phyloP scores from a whole-genome alignment of 352 stramenopile species.

The Aphanomyces cochlioides region DNA sequence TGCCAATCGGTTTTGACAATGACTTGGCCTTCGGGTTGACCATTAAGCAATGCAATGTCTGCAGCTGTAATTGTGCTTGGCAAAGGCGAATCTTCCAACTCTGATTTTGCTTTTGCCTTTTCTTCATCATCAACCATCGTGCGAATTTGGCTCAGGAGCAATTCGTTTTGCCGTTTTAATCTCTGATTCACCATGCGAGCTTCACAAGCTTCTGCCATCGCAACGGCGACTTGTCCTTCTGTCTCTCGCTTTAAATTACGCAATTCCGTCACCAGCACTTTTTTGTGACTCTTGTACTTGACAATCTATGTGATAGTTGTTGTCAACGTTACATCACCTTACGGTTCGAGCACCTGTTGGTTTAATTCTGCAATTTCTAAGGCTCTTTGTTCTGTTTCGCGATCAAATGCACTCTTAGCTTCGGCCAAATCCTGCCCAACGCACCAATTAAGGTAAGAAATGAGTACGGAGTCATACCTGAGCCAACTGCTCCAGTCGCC shows the following conservation, averaged over 20 bases:
- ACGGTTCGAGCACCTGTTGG: constrained; percentile 42
- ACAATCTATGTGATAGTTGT: constrained; percentile 33
- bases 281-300: constrained; percentile 74
- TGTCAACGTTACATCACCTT: neutral
- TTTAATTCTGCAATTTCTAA: constrained; percentile 55
- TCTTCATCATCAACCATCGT: constrained; percentile 59
- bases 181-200: constrained; percentile 83
- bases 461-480: constrained; percentile 35
- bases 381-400: constrained; percentile 50
- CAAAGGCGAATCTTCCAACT: constrained; percentile 36
- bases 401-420: constrained; percentile 68
- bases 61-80: constrained; percentile 65
- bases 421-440: constrained; percentile 51
- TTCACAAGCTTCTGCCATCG: constrained; percentile 77
- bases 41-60: constrained; percentile 74
- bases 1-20: neutral
- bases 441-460: neutral
- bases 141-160: constrained; percentile 73
- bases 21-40: constrained; percentile 30
- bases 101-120: constrained; percentile 27
- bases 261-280: constrained; percentile 70
- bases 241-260: constrained; percentile 73
- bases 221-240: constrained; percentile 70
- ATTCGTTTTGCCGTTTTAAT: constrained; percentile 79
- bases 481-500: constrained; percentile 67